A percentile compares a stretch with the other conserved stretches of the same genome.
These are phyloP conservation scores for Rosa persica DNA, from an alignment of 306 rosid species.

Conservation along the genomic window DNA sequence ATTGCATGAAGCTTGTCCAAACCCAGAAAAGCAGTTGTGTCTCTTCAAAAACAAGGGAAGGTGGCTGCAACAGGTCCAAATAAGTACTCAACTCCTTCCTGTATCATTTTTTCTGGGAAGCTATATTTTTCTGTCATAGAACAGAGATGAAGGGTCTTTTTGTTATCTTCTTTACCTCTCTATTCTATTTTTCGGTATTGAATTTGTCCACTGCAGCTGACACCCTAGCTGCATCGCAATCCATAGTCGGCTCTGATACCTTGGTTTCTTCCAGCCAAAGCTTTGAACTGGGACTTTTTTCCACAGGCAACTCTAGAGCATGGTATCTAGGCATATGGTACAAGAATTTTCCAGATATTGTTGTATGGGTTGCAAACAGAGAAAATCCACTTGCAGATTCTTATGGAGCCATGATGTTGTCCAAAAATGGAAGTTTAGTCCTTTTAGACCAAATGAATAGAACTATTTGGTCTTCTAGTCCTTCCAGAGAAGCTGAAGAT, in stretches of 20 bases:
- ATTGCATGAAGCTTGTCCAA: too few relatives aligned
- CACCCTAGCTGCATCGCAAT: background rate
- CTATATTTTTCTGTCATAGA: background rate
- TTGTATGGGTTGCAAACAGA: background rate
- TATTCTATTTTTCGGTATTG: background rate
- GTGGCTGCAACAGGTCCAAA: background rate
- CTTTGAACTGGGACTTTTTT: conserved; percentile 28
- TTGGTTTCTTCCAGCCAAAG: conserved; percentile 9
- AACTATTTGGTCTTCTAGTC: conserved; percentile 3
- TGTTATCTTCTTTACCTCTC: background rate
- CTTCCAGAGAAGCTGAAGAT: background rate
- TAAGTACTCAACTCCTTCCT: background rate
- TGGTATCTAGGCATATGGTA: conserved; percentile 30
- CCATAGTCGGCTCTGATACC: background rate
- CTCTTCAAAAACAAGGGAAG: background rate
- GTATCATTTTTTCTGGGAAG: background rate
- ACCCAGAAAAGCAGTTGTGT: background rate
- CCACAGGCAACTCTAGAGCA: background rate
- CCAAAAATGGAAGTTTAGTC: conserved; percentile 1
- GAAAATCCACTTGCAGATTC: conserved; percentile 1
- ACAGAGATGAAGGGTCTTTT: background rate
- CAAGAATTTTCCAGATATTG: background rate
- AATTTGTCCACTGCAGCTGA: conserved; percentile 3
- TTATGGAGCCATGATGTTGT: background rate
- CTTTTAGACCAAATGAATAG: conserved; percentile 9